Base-by-base conservation (phyloP, 2,329 filamentous ascomycete species). In the Colletotrichum simmondsii region DNA sequence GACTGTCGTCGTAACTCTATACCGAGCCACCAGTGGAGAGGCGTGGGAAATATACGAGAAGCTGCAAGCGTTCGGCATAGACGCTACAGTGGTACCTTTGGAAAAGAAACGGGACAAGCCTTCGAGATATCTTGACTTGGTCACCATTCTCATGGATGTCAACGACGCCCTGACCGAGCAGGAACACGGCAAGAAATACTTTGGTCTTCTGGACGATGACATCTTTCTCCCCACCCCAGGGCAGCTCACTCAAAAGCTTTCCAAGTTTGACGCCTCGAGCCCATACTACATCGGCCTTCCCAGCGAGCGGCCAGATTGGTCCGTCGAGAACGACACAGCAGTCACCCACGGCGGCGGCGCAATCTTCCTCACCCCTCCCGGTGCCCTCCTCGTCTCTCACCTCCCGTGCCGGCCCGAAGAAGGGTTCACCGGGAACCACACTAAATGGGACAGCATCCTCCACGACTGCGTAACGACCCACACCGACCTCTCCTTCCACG, bases 301-400 rank as follows among this genome's bases (percentile, higher is more conserved):
- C 0, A 85, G 84, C 73, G 84, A 86, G 75, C 77, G 79, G 2
- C 74, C 79, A 16, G 85, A 87, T 76, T 87, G 85, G 86, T 77
- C 79, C 8, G 79, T 76, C 30, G 76, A 81, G 11, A 79, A 80
- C 19, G 82, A 82, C 30, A 79, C 79, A 65, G 79, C 81, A 30
- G 80, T 82, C 4, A 86, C 85, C 0, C 83, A 83, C 68, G 86
- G 86, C 11, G 86, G 86, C 49, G 85, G 85, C 5, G 85, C 83
- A 2, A 77, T 87, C 4, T 81, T 87, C 60, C 76, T 87, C 60
- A 85, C 83, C 0, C 77, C 78, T 0, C 70, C 78, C 3, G 82
- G 85, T 28, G 75, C 85, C 1, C 76, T 77, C 2, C 75, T 73
- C 4, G 76, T 85, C 2, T 79, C 83, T 0, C 76, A 79, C 11